These are phyloP conservation scores for Pyrenophora graminea DNA, from an alignment of 2,329 filamentous ascomycete genomes.

Conservation along the genomic window DNA sequence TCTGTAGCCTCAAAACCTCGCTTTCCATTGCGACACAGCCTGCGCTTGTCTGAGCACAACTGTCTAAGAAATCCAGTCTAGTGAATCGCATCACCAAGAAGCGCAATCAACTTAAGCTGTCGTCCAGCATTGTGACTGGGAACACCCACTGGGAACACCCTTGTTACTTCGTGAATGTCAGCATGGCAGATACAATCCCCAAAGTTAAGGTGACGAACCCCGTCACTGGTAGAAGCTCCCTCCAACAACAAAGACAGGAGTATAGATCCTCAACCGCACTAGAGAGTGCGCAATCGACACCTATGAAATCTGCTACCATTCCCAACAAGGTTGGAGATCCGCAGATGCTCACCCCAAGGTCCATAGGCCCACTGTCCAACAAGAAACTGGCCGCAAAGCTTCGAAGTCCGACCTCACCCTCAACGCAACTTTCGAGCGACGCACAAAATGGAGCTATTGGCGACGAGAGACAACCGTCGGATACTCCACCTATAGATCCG, in stretches of 20 bases:
- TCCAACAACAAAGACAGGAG: constrained; percentile 37
- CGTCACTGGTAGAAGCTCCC: constrained; percentile 36
- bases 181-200: constrained; percentile 48
- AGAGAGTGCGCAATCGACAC: constrained; percentile 29
- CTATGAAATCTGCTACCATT: neutral
- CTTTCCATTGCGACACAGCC: neutral
- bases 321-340: neutral
- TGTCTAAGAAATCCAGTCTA: neutral
- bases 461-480: constrained; percentile 26
- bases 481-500: constrained; percentile 63
- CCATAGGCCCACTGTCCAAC: constrained; percentile 29
- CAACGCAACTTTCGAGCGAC: constrained; percentile 23
- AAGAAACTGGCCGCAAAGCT: constrained; percentile 36
- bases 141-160: constrained; percentile 3
- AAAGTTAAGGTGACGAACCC: constrained; percentile 53
- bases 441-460: constrained; percentile 24
- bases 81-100: neutral
- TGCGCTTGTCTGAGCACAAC: neutral
- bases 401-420: constrained; percentile 29
- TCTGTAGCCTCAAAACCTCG: neutral
- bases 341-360: constrained; percentile 22
- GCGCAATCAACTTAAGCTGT: neutral
- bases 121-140: neutral
- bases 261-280: constrained; percentile 24
- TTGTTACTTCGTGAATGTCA: constrained; percentile 20